Base-by-base conservation (phyloP, 352 stramenopile genomes). In the Elongisporangium undulatum region DNA sequence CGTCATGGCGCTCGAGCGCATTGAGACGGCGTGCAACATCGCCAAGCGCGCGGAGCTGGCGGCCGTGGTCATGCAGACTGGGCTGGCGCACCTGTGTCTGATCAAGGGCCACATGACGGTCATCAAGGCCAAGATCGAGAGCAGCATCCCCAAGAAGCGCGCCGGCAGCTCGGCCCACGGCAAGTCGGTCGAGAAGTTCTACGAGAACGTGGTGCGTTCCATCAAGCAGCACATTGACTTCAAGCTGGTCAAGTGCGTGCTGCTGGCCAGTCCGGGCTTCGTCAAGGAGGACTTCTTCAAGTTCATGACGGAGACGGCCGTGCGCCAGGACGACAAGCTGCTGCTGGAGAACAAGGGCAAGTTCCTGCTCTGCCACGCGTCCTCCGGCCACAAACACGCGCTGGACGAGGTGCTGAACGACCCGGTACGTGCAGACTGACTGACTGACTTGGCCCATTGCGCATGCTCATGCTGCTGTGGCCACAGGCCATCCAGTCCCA, bases 201-300 rank as follows among this genome's bases (percentile, higher is more conserved):
- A 98, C 73, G 90, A 98, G 63, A 96, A 96, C 52, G 87, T 99
- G 41, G 97, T 99, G 74, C 87, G 93, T 63, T 97, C 95, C 4
- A 88, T 99, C 66, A 80, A 98, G 57, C 85, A 95, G 62, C 92
- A 99, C 72, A 89, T 99, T 24, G 93, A 99, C 74, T 99, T 99
- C 61, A 87, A 90, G 61, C 90, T 98, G 34, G 85, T 99, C 66
- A 99, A 99, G 72, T 97, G 89, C 58, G 80, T 99, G 57, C 70
- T 99, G 57, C 59, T 99, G 3, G 97, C 92, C 51, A 98, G 88
- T 63, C 97, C 97, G 15, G 97, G 97, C 16, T 98, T 98, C 56
- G 89, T 98, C 60, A 99, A 99, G 68, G 96, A 99, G 62, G 96
- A 99, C 64, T 99, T 99, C 74, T 97, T 97, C 75, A 97, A 98